These are phyloP conservation scores for Veloporphyrellus conicus DNA, from an alignment of 1,284 basidiomycete species.

Conservation along the genomic window DNA sequence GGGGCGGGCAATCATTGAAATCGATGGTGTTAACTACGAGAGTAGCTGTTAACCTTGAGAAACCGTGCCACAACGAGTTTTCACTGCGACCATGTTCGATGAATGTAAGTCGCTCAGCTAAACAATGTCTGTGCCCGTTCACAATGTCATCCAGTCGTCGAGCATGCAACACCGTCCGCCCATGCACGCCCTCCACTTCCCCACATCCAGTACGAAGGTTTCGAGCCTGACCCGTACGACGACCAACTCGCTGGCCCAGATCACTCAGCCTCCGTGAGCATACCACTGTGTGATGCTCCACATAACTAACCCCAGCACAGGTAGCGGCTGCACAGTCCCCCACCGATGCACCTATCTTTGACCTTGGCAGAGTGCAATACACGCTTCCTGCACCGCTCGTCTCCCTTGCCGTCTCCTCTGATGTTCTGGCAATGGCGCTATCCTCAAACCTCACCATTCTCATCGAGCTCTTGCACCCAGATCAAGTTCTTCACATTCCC, in stretches of 20 bases:
- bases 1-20: slow-evolving; percentile 39
- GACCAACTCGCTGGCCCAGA: slow-evolving; percentile 47
- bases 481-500: slow-evolving; percentile 74
- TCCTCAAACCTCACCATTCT: slow-evolving; percentile 75
- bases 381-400: slow-evolving; percentile 77
- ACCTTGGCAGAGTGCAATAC: slow-evolving; percentile 84
- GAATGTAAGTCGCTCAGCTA: slow-evolving; percentile 58
- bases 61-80: background rate
- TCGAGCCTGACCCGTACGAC: slow-evolving; percentile 65
- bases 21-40: too few species aligned
- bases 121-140: background rate
- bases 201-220: slow-evolving; percentile 78
- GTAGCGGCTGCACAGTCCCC: slow-evolving; percentile 40
- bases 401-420: slow-evolving; percentile 78
- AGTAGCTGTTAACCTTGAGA: background rate
- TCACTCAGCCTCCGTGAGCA: slow-evolving; percentile 36
- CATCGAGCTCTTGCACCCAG: slow-evolving; percentile 79
- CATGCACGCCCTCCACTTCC: slow-evolving; percentile 45
- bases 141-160: slow-evolving; percentile 81
- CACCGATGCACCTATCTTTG: slow-evolving; percentile 66
- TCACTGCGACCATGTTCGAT: slow-evolving; percentile 65
- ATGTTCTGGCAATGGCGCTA: slow-evolving; percentile 81
- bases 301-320: slow-evolving; percentile 24
- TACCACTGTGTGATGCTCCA: slow-evolving; percentile 3
- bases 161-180: slow-evolving; percentile 64